phyloP scores from a whole-genome alignment of 768 basidiomycete genomes.

The Agrocybe chaxingu region DNA sequence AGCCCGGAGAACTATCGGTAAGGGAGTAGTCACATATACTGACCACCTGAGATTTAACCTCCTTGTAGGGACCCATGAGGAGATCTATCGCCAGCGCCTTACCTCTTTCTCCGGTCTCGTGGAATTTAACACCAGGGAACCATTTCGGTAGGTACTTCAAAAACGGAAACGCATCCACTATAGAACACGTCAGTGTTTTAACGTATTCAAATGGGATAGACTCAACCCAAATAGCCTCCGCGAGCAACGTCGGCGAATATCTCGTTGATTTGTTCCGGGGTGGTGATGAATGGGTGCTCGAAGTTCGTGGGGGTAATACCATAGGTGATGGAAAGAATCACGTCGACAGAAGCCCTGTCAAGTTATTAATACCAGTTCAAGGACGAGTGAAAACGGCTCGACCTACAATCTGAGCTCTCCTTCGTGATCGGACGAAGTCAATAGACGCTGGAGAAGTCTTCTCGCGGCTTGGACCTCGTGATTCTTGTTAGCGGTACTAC shows the following conservation, averaged over 20 bases:
- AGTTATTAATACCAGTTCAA: neutral
- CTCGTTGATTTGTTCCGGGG: conserved; percentile 2
- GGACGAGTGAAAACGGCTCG: no score
- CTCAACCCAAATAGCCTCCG: conserved; percentile 3
- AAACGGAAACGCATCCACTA: no score
- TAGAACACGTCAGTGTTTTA: no score
- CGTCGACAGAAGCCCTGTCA: conserved; percentile 1
- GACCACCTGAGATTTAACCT: no score
- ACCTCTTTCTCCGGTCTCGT: no score
- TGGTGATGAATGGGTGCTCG: conserved; percentile 4
- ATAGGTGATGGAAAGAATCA: conserved; percentile 3
- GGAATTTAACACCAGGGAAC: no score
- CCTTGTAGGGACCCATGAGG: no score
- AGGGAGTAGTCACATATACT: no score
- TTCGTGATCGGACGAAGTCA: conserved; percentile 4
- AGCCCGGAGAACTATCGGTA: no score
- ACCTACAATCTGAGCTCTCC: conserved; percentile 4
- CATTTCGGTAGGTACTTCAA: no score
- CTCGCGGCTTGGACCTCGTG: conserved; percentile 3
- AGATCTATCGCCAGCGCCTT: no score
- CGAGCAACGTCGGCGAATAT: conserved; percentile 5
- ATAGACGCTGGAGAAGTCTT: neutral
- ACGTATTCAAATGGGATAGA: no score
- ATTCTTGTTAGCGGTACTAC: neutral
- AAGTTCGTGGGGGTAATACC: conserved; percentile 5